Evolutionary conservation across 2,329 filamentous ascomycete species (phyloP).

Genomic region (Blumeriella jaapii): DNA sequence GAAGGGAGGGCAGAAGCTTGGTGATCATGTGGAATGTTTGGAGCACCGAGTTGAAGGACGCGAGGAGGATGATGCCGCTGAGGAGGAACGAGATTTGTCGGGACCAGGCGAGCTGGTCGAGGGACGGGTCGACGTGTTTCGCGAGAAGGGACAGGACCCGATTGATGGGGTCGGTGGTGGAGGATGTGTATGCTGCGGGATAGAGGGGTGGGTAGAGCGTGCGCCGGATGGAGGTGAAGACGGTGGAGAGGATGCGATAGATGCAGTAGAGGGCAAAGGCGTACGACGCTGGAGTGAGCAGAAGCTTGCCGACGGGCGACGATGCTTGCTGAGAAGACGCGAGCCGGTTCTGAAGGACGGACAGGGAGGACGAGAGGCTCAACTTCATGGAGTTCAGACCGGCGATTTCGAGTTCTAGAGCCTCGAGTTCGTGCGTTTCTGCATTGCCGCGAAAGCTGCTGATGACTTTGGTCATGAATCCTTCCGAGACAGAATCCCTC

Average conservation of each 20-base stretch:
- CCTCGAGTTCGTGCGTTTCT: conserved; percentile 46
- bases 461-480: conserved; percentile 64
- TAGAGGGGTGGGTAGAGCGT: conserved; percentile 27
- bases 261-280: conserved; percentile 72
- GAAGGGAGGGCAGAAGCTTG: conserved; percentile 60
- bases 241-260: conserved; percentile 68
- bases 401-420: conserved; percentile 61
- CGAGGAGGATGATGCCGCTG: conserved; percentile 70
- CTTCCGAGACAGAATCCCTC: conserved; percentile 32
- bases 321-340: conserved; percentile 54
- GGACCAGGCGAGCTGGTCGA: conserved; percentile 75
- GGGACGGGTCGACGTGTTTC: conserved; percentile 70
- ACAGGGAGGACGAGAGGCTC: conserved; percentile 54
- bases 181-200: conserved; percentile 37
- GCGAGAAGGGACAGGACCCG: conserved; percentile 70
- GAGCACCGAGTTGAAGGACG: conserved; percentile 71
- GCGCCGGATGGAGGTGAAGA: conserved; percentile 55
- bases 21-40: conserved; percentile 77
- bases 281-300: conserved; percentile 50
- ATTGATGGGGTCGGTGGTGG: conserved; percentile 70
- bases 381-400: conserved; percentile 72
- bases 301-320: conserved; percentile 52
- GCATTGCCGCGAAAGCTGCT: conserved; percentile 55
- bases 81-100: conserved; percentile 77
- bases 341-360: conserved; percentile 49